Evolutionary conservation across 176 grass and related monocot species (phyloP), one percentile per base, ranked within the genome.

Genomic region (Oryza meyeriana): DNA sequence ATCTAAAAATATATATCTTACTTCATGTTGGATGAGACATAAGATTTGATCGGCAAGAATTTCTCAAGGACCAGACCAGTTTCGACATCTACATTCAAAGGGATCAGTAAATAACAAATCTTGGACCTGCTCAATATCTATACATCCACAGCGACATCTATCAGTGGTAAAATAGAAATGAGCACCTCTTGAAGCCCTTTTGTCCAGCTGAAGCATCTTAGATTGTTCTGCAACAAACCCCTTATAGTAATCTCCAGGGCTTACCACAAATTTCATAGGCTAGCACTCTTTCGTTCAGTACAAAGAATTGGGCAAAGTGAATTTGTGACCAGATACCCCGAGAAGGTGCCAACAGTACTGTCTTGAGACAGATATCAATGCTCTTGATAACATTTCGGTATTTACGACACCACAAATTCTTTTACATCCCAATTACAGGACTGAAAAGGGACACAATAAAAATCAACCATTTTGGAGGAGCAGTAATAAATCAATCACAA

Each of bases 111-210:
- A 28, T 10, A 17, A 41, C 70, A 73, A 50, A 73, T 73, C 42
- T 31, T 48, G 42, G 42, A 22, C 42, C 10, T 47, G 14, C 44
- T 17, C 13, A 47, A 47, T 47, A 47, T 47, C 44, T 20, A 0
- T 34, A 34, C 34, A 17, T 55, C 29, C 18, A 6, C 11, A 5
- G 10, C 17, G 2, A 57, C 45, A 57, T 55, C 5, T 20, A 14
- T 57, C 47, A 34, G 72, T 6, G 52, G 72, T 75, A 58, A 75
- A 58, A 57, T 20, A 12, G 4, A 75, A 33, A 6, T 6, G 5
- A 75, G 72, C 72, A 58, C 20, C 18, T 55, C 71, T 12, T 74
- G 71, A 74, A 52, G 71, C 71, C 45, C 11, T 74, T 27, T 74
- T 48, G 28, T 47, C 41, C 40, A 72, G 13, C 26, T 29, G 41